Conservation (phyloP, 768 basidiomycete genomes). For the Kwoniella heveanensis region DNA sequence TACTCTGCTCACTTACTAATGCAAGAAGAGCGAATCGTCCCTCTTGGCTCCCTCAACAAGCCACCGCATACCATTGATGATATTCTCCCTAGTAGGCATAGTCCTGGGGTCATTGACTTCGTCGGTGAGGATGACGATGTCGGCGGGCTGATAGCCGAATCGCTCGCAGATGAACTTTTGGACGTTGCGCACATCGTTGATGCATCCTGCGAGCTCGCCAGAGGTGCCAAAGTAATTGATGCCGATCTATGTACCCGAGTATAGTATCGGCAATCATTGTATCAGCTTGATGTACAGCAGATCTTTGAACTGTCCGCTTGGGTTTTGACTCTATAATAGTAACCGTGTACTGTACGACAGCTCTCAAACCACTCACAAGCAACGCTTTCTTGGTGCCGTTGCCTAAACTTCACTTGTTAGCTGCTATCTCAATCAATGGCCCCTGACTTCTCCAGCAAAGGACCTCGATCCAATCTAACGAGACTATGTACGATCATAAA, state of each 20-base stretch:
- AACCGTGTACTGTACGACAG: too few species aligned
- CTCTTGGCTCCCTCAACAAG: slow-evolving; percentile 76
- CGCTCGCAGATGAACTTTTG: slow-evolving; percentile 64
- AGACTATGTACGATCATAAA: neutral
- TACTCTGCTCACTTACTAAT: slow-evolving; percentile 54
- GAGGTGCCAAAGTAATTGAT: slow-evolving; percentile 72
- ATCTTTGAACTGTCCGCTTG: too few species aligned
- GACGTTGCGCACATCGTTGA: slow-evolving; percentile 86
- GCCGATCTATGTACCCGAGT: slow-evolving; percentile 66
- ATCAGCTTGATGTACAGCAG: too few species aligned
- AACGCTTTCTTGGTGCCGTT: slow-evolving; percentile 84
- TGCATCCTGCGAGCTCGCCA: slow-evolving; percentile 74
- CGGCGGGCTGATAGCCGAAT: slow-evolving; percentile 71
- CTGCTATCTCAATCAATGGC: too few species aligned
- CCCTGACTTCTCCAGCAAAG: too few species aligned
- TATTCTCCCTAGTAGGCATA: slow-evolving; percentile 77
- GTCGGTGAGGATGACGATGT: slow-evolving; percentile 86
- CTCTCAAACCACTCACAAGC: slow-evolving; percentile 74
- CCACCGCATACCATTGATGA: slow-evolving; percentile 87
- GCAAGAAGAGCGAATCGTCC: slow-evolving; percentile 57
- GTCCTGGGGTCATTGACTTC: slow-evolving; percentile 65
- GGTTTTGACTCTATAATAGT: too few species aligned
- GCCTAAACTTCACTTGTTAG: slow-evolving; percentile 21
- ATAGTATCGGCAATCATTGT: neutral
- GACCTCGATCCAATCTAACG: too few species aligned